Base-by-base conservation (phyloP, 768 basidiomycete species). In the Boletus sp. region DNA sequence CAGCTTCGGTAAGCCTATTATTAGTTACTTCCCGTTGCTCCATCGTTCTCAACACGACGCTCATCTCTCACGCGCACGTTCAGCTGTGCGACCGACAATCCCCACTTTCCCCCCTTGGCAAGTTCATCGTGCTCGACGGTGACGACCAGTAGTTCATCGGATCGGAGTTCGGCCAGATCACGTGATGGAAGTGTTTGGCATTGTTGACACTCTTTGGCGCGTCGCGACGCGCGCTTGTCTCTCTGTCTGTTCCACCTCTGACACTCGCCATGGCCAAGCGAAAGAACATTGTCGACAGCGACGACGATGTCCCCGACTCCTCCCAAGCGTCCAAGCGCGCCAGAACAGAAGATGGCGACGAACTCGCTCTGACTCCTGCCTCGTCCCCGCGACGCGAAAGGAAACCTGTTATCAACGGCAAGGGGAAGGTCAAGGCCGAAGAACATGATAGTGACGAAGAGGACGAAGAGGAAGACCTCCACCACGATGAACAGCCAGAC, bases 261-360 rank as follows among this genome's bases (percentile, higher is more conserved):
- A 20, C 59, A 40, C 48, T 33, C 58, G 9, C 55, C 50, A 87
- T 87, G 86, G 72, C 76, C 9, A 87, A 87, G 69, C 80, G 85
- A 57, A 79, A 77, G 58, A 77, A 76, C 8, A 56, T 63, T 2
- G 66, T 64, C 24, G 75, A 78, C 53, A 78, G 79, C 24, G 82
- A 83, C 42, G 75, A 76, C 36, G 77, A 77, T 1, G 58, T 58
- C 3, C 64, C 61, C 0, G 52, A 60, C 5, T 64, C 55, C 2
- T 73, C 78, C 2, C 77, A 75, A 20, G 67, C 63, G 0, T 74
- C 75, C 8, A 82, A 82, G 64, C 79, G 80, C 36, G 73, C 76
- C 5, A 76, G 77, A 52, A 77, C 75, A 28, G 71, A 66, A 20
- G 79, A 79, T 17, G 69, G 65, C 24, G 76, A 76, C 5, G 76